These are phyloP conservation scores for Suillus luteus DNA, from an alignment of 768 basidiomycete genomes.

Conservation along the genomic window DNA sequence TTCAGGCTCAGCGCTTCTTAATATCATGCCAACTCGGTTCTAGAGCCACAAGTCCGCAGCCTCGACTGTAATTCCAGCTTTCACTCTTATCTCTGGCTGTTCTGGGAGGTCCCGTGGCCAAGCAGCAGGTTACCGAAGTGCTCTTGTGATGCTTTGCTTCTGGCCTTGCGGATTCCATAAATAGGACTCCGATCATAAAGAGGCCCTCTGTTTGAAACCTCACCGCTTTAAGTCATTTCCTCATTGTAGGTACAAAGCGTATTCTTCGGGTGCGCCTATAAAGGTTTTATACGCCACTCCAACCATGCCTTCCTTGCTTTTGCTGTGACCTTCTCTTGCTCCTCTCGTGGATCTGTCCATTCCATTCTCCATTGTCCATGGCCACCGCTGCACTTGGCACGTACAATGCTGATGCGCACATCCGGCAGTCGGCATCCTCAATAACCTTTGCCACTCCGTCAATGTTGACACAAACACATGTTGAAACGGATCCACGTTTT, in stretches of 20 bases:
- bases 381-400: not conserved
- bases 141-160: slow-evolving; percentile 4
- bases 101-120: not conserved
- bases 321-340: not conserved
- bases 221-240: slow-evolving; percentile 9
- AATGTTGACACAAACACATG: slow-evolving; percentile 18
- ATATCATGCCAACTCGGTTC: too few relatives aligned
- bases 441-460: slow-evolving; percentile 25
- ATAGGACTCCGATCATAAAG: slow-evolving; percentile 4
- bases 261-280: slow-evolving; percentile 9
- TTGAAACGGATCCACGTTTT: slow-evolving; percentile 33
- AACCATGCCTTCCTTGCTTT: not conserved
- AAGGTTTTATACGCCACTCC: not conserved
- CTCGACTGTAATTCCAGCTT: too few relatives aligned
- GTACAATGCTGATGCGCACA: not conserved
- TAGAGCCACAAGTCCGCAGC: not conserved
- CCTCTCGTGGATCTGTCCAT: not conserved
- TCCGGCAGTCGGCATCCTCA: not conserved
- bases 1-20: not conserved
- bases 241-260: slow-evolving; percentile 12
- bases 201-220: slow-evolving; percentile 7
- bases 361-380: slow-evolving; percentile 5
- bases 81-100: not conserved
- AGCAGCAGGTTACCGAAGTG: not conserved
- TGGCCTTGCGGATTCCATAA: slow-evolving; percentile 3